A percentile compares a stretch with the other conserved stretches of the same genome.
Evolutionary conservation across 78 protist species (phyloP).

Genomic region (Planoprotostelium fungivorum): DNA sequence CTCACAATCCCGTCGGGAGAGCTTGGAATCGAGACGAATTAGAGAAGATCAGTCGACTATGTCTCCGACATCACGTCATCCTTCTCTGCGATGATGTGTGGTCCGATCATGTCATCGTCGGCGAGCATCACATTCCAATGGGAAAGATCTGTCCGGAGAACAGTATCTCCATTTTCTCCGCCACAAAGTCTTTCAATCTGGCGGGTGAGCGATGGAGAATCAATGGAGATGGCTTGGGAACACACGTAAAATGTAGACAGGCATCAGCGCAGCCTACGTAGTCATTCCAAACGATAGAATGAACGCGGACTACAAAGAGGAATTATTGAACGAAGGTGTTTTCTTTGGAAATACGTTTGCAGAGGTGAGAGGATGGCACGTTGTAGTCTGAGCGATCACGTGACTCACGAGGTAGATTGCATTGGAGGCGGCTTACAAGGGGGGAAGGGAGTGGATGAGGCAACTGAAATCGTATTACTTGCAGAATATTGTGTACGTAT

Average conservation of each 20-base stretch:
- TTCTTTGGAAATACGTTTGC: neutral
- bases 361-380: neutral
- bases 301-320: neutral
- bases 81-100: neutral
- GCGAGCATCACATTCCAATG: neutral
- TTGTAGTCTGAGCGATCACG: neutral
- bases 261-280: neutral
- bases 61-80: too few relatives aligned
- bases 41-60: too few relatives aligned
- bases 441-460: neutral
- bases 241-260: neutral
- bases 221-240: neutral
- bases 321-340: neutral
- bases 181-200: neutral
- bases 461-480: neutral
- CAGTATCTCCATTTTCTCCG: neutral
- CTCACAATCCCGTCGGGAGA: neutral
- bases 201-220: neutral
- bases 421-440: neutral
- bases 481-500: neutral
- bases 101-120: neutral
- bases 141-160: neutral
- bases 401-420: neutral
- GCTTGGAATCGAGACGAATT: neutral
- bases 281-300: neutral